A percentile compares a stretch with the other conserved stretches of the same genome.
These are phyloP conservation scores for Sugiyamaella marilandica DNA, from an alignment of 805 yeast species.

Conservation along the genomic window DNA sequence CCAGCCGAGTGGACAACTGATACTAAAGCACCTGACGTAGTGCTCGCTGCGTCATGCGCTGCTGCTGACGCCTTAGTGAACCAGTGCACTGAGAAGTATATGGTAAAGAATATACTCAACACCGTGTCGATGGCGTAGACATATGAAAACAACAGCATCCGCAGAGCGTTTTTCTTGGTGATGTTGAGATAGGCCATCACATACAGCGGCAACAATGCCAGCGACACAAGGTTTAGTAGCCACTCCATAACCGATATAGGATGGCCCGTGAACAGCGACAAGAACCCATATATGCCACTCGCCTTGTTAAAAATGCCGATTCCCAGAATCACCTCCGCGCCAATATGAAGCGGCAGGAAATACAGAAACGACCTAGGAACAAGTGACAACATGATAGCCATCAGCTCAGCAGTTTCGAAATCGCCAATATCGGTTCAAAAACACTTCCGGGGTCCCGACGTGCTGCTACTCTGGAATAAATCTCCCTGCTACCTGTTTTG, in stretches of 20 bases:
- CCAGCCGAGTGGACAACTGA: not conserved
- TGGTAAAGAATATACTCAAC: constrained; percentile 61
- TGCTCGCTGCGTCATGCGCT: not conserved
- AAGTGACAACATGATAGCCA: constrained; percentile 18
- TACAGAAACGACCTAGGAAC: constrained; percentile 56
- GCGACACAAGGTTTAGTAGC: constrained; percentile 65
- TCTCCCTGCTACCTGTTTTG: no score
- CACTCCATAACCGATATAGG: constrained; percentile 79
- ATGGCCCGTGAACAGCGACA: constrained; percentile 82
- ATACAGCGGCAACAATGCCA: constrained; percentile 59
- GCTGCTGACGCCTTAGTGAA: constrained; percentile 36
- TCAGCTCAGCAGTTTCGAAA: no score
- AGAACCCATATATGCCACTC: constrained; percentile 80
- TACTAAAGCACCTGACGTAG: not conserved
- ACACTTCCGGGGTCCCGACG: no score
- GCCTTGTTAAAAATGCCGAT: constrained; percentile 80
- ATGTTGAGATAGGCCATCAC: constrained; percentile 52
- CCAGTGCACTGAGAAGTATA: constrained; percentile 75
- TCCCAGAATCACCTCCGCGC: constrained; percentile 77
- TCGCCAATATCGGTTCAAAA: no score
- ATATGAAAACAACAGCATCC: constrained; percentile 57
- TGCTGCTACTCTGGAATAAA: no score
- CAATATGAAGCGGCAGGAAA: constrained; percentile 71
- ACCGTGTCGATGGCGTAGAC: constrained; percentile 65
- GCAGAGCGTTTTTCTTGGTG: constrained; percentile 51